Conservation (phyloP, 2,329 filamentous ascomycete genomes). For the Ceratocystis smalleyi region DNA sequence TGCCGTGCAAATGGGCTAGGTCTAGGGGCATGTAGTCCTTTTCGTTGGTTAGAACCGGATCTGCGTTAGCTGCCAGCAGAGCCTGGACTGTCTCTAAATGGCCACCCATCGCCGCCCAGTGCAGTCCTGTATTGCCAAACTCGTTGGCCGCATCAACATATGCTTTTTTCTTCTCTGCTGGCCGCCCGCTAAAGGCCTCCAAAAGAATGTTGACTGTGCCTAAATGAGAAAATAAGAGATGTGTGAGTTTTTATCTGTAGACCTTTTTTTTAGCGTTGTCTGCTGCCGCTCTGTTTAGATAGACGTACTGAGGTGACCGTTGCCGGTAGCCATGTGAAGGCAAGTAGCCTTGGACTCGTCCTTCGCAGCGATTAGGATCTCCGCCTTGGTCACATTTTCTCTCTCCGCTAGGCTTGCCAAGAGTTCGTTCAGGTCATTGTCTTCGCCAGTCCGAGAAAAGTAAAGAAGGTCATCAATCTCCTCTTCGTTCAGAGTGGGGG, state of each 20-base stretch:
- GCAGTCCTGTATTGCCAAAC: constrained; percentile 77
- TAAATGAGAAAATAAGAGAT: constrained; percentile 19
- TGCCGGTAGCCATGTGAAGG: constrained; percentile 84
- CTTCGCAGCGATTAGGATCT: constrained; percentile 52
- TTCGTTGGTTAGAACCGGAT: constrained; percentile 63
- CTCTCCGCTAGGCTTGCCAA: constrained; percentile 46
- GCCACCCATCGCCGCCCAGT: constrained; percentile 86
- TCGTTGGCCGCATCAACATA: constrained; percentile 58
- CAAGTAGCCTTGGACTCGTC: constrained; percentile 66
- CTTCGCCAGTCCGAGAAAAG: constrained; percentile 63
- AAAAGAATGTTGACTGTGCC: constrained; percentile 33
- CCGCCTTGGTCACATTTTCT: constrained; percentile 42
- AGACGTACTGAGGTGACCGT: constrained; percentile 60
- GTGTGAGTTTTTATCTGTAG: not conserved
- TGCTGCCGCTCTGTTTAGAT: not conserved
- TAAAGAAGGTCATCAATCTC: constrained; percentile 87
- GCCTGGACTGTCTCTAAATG: constrained; percentile 67
- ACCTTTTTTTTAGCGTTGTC: not conserved
- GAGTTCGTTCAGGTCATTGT: constrained; percentile 45
- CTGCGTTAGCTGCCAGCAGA: constrained; percentile 56
- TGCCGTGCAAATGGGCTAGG: constrained; percentile 54
- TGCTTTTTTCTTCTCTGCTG: constrained; percentile 28
- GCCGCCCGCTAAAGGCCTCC: constrained; percentile 28
- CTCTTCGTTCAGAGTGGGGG: constrained; percentile 51
- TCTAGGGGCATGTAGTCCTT: constrained; percentile 71